Evolutionary conservation across 176 grass and related monocot genomes (phyloP).

Genomic region (Triticum turgidum): DNA sequence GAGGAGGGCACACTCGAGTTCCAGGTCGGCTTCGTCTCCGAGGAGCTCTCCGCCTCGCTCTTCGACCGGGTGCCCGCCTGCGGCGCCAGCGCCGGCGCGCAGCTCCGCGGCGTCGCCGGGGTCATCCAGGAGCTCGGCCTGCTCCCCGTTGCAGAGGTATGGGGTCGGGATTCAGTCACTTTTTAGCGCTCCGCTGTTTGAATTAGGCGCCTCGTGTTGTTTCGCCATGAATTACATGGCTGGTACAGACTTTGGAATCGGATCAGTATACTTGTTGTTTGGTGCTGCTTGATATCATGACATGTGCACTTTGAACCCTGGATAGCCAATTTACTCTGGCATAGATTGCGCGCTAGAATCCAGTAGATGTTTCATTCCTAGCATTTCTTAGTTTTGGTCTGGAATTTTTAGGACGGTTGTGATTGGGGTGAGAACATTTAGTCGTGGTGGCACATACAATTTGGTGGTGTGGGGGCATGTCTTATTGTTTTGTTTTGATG

Average conservation of each 20-base stretch:
- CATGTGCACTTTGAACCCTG: background rate
- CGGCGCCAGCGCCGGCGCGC: constrained; percentile 26
- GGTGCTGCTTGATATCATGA: constrained; percentile 13
- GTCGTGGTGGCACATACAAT: background rate
- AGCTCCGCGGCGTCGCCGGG: constrained; percentile 45
- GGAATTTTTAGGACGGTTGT: background rate
- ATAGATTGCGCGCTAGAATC: background rate
- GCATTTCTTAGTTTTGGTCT: background rate
- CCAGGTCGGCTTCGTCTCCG: constrained; percentile 57
- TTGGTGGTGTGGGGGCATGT: background rate
- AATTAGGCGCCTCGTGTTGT: background rate
- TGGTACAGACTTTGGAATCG: background rate
- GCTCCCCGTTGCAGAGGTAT: constrained; percentile 58
- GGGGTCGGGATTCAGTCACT: background rate
- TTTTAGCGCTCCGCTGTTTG: background rate
- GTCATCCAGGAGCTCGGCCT: constrained; percentile 55
- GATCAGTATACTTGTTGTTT: background rate
- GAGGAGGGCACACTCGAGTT: constrained; percentile 57
- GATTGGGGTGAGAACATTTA: background rate
- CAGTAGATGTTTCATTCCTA: background rate
- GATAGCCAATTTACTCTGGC: background rate
- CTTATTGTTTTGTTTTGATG: constrained; percentile 6
- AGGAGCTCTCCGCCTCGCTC: constrained; percentile 28
- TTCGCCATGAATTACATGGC: background rate
- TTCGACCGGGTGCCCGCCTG: constrained; percentile 62